phyloP scores from a whole-genome alignment of 169 alveolate species.

The Eimeria tenella region DNA sequence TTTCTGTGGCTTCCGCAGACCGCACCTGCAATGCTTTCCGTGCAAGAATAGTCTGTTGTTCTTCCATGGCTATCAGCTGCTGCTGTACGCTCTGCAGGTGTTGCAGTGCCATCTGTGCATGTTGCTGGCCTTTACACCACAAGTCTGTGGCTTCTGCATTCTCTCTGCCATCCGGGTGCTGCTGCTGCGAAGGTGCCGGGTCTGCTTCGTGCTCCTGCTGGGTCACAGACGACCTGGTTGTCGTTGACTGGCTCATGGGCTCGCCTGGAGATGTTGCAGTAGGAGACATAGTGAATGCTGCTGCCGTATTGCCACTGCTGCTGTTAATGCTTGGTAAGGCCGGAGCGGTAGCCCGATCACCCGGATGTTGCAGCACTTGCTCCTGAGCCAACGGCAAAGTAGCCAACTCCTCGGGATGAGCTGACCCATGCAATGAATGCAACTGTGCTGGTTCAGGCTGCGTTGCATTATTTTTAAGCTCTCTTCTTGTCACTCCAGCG shows the following conservation, averaged over 20 bases:
- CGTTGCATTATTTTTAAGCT: background rate
- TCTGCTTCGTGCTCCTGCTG: slow-evolving; percentile 32
- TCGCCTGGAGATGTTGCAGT: background rate
- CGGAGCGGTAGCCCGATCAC: background rate
- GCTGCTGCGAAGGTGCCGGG: slow-evolving; percentile 22
- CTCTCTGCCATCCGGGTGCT: background rate
- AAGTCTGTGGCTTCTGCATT: background rate
- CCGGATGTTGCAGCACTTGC: slow-evolving; percentile 13
- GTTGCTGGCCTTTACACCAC: slow-evolving; percentile 52
- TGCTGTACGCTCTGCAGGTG: slow-evolving; percentile 47
- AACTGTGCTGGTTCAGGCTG: background rate
- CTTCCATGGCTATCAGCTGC: slow-evolving; percentile 40
- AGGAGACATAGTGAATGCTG: background rate
- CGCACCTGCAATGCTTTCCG: slow-evolving; percentile 11
- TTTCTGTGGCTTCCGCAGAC: background rate
- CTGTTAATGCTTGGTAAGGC: slow-evolving; percentile 5
- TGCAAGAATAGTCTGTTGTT: slow-evolving; percentile 50
- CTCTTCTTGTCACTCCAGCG: background rate
- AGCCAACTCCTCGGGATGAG: background rate
- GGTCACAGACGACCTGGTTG: background rate
- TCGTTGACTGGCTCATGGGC: background rate
- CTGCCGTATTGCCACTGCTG: background rate
- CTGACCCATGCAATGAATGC: background rate
- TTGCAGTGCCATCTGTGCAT: slow-evolving; percentile 44
- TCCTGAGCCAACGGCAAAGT: background rate